Conservation (phyloP, 1,284 basidiomycete genomes). For the Paramarasmius palmivorus region DNA sequence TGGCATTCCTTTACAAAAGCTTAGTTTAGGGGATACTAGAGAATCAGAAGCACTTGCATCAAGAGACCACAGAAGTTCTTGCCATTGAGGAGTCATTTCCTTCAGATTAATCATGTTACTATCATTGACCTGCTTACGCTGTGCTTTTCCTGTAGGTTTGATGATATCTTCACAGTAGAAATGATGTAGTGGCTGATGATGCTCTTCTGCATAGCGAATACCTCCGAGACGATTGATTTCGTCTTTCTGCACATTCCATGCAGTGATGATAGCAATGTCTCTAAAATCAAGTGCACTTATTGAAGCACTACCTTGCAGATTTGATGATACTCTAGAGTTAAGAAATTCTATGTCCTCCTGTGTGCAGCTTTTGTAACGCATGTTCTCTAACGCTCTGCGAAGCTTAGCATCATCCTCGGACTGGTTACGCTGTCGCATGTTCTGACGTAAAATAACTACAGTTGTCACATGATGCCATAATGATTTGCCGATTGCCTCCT, state of each 20-base stretch:
- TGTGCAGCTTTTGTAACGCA: too few species aligned
- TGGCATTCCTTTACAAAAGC: constrained; percentile 31
- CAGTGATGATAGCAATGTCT: too few species aligned
- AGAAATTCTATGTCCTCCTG: not conserved
- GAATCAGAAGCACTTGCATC: constrained; percentile 11
- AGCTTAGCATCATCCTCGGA: constrained; percentile 10
- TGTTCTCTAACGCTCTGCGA: constrained; percentile 14
- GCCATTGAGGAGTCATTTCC: too few species aligned
- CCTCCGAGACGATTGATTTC: constrained; percentile 18
- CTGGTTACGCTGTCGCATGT: constrained; percentile 19
- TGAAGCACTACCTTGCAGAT: constrained; percentile 15
- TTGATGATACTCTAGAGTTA: constrained; percentile 21
- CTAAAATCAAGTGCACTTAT: too few species aligned
- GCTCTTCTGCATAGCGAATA: constrained; percentile 16
- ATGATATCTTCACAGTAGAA: constrained; percentile 16
- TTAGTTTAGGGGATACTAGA: constrained; percentile 25
- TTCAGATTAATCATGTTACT: too few species aligned
- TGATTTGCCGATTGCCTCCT: constrained; percentile 10
- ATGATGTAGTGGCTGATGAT: not conserved
- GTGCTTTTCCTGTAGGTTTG: not conserved
- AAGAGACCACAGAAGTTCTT: constrained; percentile 23
- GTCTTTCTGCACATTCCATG: too few species aligned
- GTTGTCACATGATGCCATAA: constrained; percentile 14
- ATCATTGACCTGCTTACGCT: not conserved
- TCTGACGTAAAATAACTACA: constrained; percentile 11